Evolutionary conservation across 2,329 filamentous ascomycete species (phyloP).

Genomic region (Talaromyces piceae): DNA sequence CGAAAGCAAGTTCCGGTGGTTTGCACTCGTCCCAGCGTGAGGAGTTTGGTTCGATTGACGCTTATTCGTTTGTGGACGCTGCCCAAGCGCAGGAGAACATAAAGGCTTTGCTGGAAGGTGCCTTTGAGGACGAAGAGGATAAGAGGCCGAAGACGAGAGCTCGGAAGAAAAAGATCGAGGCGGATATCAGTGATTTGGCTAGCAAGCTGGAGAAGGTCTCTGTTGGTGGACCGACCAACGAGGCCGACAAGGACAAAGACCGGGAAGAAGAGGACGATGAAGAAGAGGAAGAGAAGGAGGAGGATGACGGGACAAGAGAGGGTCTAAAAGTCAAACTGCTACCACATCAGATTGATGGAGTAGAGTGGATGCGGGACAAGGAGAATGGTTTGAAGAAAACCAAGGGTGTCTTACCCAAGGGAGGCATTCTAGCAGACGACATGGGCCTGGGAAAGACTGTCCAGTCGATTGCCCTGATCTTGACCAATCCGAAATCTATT

Average conservation of each 20-base stretch:
- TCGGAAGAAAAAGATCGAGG: conserved; percentile 33
- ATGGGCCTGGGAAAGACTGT: conserved; percentile 95
- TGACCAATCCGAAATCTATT: conserved; percentile 69
- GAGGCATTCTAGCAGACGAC: conserved; percentile 91
- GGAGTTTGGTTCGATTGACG: conserved; percentile 48
- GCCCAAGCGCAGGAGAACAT: conserved; percentile 47
- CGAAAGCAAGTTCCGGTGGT: neutral
- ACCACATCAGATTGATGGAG: conserved; percentile 88
- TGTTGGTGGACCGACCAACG: conserved; percentile 24
- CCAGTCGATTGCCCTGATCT: conserved; percentile 81
- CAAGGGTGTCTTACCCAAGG: conserved; percentile 71
- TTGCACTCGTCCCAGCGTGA: conserved; percentile 33
- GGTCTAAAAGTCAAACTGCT: conserved; percentile 82
- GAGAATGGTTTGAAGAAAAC: conserved; percentile 81
- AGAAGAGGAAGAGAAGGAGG: conserved; percentile 36
- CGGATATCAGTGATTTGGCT: conserved; percentile 35
- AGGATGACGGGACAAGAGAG: conserved; percentile 60
- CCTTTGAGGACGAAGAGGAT: conserved; percentile 43
- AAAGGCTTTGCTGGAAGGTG: conserved; percentile 44
- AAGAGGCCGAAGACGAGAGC: conserved; percentile 32
- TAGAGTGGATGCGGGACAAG: conserved; percentile 90
- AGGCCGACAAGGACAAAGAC: conserved; percentile 31
- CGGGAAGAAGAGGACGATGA: conserved; percentile 30
- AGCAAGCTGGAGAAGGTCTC: conserved; percentile 36
- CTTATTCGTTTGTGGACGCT: conserved; percentile 43